Evolutionary conservation across 2,329 filamentous ascomycete genomes (phyloP).

Genomic region (Fusarium multiceps): DNA sequence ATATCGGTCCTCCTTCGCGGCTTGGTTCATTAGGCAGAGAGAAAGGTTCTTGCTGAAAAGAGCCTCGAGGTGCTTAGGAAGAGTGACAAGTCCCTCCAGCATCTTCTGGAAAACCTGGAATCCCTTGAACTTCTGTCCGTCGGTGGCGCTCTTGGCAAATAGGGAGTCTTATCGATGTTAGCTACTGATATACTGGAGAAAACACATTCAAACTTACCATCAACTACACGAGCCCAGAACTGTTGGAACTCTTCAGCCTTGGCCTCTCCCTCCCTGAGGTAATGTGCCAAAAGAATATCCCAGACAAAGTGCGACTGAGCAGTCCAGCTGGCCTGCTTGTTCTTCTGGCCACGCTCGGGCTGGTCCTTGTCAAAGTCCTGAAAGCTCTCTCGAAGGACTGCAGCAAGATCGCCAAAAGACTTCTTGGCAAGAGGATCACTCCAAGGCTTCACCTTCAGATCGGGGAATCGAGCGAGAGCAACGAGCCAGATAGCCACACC

Average conservation of each 20-base stretch:
- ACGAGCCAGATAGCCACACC: conserved; percentile 90
- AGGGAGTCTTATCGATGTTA: conserved; percentile 72
- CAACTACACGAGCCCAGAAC: conserved; percentile 89
- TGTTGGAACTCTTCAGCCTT: conserved; percentile 69
- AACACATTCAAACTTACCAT: conserved; percentile 70
- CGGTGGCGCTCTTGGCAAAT: conserved; percentile 83
- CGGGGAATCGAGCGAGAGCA: conserved; percentile 71
- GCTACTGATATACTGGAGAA: not conserved
- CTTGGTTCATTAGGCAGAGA: conserved; percentile 83
- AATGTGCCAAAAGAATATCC: conserved; percentile 77
- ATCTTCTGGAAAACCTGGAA: conserved; percentile 88
- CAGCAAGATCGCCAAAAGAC: conserved; percentile 75
- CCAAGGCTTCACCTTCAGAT: conserved; percentile 77
- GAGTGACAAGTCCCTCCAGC: conserved; percentile 65
- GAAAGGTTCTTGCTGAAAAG: conserved; percentile 89
- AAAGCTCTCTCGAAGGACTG: conserved; percentile 81
- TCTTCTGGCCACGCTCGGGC: conserved; percentile 55
- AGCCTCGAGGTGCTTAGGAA: conserved; percentile 58
- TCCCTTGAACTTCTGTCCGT: conserved; percentile 91
- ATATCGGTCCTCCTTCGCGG: conserved; percentile 80
- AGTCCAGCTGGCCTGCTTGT: conserved; percentile 79
- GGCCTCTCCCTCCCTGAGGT: conserved; percentile 53
- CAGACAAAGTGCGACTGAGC: conserved; percentile 89
- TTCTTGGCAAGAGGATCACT: conserved; percentile 78
- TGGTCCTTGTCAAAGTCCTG: conserved; percentile 63